Evolutionary conservation across 306 rosid genomes (phyloP), one percentile per base, ranked within the genome.

Genomic region (Cotoneaster glaucophyllus): DNA sequence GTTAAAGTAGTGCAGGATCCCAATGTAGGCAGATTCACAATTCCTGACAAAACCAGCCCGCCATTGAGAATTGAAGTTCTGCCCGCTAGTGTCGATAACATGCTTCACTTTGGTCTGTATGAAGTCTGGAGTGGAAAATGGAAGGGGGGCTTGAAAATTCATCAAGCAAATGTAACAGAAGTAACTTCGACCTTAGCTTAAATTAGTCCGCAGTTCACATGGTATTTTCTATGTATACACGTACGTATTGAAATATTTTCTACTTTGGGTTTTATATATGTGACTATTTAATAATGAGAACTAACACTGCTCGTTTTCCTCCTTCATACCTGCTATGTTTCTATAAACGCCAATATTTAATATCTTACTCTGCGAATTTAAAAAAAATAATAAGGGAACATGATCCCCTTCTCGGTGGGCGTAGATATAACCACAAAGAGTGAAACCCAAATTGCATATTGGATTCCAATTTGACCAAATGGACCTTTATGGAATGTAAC

Each of bases 121-220:
- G 98, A 93, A 84, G 97, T 93, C 24, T 93, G 98, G 98, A 91
- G 90, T 11, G 95, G 89, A 8, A 88, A 83, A 82, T 93, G 98
- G 97, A 93, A 93, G 76, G 97, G 98, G 22, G 98, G 98, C 11
- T 80, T 93, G 15, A 21, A 24, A 45, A 90, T 93, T 39, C 22
- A 80, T n/a, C 13, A 64, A 4, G 95, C 93, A 24, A 6, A 1
- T 41, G 69, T 81, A 3, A 7, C 14, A 29, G 6, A 15, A 0
- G 37, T 62, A 14, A 62, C 1, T 22, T 25, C 62, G 19, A 53
- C 3, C 3, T 7, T 3, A 45, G 8, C 37, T 45, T 25, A 56
- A 56, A 57, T 57, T 24, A 57, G 13, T 26, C 4, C 22, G 8
- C 21, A 18, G 43, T 63, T 29, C 67, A 29, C 3, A 3, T 21